These are phyloP conservation scores for Rutstroemia sydowiana DNA, from an alignment of 2,329 filamentous ascomycete species.

Conservation along the genomic window DNA sequence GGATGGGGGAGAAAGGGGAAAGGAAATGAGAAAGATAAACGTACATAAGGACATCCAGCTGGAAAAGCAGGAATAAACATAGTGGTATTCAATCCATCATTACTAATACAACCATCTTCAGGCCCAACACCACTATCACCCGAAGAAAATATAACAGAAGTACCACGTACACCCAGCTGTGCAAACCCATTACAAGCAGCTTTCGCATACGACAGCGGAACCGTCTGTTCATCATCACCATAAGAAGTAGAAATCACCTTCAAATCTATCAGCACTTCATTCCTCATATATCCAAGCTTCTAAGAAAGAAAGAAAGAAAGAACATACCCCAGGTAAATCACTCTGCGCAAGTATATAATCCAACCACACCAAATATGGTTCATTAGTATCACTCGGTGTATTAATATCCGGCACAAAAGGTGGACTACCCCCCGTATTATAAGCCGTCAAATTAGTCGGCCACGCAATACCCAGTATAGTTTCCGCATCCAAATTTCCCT, in stretches of 20 bases:
- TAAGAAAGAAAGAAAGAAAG: constrained; percentile 32
- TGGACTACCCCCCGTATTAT: constrained; percentile 47
- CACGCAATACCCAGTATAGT: constrained; percentile 47
- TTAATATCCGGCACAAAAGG: constrained; percentile 42
- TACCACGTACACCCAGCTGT: constrained; percentile 45
- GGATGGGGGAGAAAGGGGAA: background rate
- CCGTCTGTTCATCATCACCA: constrained; percentile 49
- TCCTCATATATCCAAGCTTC: background rate
- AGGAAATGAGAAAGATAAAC: background rate
- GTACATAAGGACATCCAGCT: constrained; percentile 33
- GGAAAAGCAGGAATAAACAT: constrained; percentile 51
- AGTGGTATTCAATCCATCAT: constrained; percentile 47
- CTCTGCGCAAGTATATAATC: constrained; percentile 38
- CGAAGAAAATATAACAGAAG: constrained; percentile 42
- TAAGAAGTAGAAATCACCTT: constrained; percentile 52
- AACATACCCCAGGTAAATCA: constrained; percentile 14
- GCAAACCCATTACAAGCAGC: constrained; percentile 47
- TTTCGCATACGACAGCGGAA: constrained; percentile 44
- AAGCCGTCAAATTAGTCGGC: constrained; percentile 46
- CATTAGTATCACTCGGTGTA: constrained; percentile 36
- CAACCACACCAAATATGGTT: constrained; percentile 50
- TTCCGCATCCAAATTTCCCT: constrained; percentile 51
- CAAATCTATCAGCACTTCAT: background rate
- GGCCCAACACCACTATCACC: constrained; percentile 44
- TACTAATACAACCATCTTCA: constrained; percentile 39